These are phyloP conservation scores for Stylosanthes scabra DNA, from an alignment of 331 rosid species.

Conservation along the genomic window DNA sequence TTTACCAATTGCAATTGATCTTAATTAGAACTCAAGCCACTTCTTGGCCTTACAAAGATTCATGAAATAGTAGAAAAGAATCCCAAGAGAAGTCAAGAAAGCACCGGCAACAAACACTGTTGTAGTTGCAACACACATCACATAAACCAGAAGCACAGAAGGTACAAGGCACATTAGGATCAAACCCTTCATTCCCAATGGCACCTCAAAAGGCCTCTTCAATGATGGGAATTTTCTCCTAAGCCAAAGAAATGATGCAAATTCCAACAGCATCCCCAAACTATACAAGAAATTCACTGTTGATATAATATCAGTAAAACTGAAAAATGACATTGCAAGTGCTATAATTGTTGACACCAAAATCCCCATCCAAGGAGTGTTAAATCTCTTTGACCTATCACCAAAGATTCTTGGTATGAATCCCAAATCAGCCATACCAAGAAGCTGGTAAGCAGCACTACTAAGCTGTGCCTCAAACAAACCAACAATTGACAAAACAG, in stretches of 20 bases:
- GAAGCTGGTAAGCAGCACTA: conserved; percentile 74
- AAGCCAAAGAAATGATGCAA: conserved; percentile 61
- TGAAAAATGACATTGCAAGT: conserved; percentile 45
- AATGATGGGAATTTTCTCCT: conserved; percentile 57
- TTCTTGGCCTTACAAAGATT: conserved; percentile 54
- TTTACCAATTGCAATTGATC: conserved; percentile 26
- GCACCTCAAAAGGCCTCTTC: conserved; percentile 68
- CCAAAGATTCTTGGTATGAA: conserved; percentile 60
- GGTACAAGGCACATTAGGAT: conserved; percentile 61
- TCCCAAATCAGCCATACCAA: conserved; percentile 81
- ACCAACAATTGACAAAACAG: conserved; percentile 68
- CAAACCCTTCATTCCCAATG: conserved; percentile 55
- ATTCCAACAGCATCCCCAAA: conserved; percentile 80
- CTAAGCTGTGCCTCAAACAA: conserved; percentile 81
- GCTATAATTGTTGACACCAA: conserved; percentile 58
- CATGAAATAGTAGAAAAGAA: conserved; percentile 58
- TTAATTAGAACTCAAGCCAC: conserved; percentile 57
- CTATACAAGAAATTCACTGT: conserved; percentile 69
- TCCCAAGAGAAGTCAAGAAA: conserved; percentile 56
- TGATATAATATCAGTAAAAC: conserved; percentile 53
- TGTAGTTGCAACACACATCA: conserved; percentile 58
- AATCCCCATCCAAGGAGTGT: conserved; percentile 87
- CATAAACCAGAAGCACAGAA: conserved; percentile 56
- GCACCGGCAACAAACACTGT: conserved; percentile 51
- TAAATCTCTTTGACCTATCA: conserved; percentile 51